A percentile compares a stretch with the other conserved stretches of the same genome.
Evolutionary conservation across 495 filamentous ascomycete genomes (phyloP).

Genomic region (Penicillium waksmanii): DNA sequence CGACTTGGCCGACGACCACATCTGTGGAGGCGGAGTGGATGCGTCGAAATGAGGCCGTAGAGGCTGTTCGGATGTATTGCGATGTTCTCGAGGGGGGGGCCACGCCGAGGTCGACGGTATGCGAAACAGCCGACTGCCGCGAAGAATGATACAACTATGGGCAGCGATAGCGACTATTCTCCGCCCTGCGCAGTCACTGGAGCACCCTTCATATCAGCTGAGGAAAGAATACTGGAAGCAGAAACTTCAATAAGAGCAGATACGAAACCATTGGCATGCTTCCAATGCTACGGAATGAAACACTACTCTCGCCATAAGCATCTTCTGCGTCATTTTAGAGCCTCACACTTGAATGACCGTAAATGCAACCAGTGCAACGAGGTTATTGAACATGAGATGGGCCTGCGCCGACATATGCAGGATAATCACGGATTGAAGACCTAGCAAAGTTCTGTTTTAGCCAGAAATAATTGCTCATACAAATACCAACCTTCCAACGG

Average conservation of each 20-base stretch:
- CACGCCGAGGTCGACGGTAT: conserved; percentile 13
- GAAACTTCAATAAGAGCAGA: conserved; percentile 7
- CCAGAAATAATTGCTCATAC: background rate
- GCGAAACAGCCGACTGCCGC: background rate
- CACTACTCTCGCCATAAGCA: conserved; percentile 28
- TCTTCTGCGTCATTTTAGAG: conserved; percentile 26
- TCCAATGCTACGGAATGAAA: conserved; percentile 24
- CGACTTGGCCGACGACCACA: conserved; percentile 3
- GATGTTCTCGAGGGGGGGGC: conserved; percentile 10
- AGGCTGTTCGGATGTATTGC: conserved; percentile 17
- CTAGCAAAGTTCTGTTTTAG: background rate
- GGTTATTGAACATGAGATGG: conserved; percentile 22
- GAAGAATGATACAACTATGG: background rate
- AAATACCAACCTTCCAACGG: no score
- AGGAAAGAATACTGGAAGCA: conserved; percentile 1
- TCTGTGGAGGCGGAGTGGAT: conserved; percentile 14
- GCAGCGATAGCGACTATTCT: conserved; percentile 11
- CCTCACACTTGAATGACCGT: conserved; percentile 23
- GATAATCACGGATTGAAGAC: conserved; percentile 24
- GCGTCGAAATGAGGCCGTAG: conserved; percentile 13
- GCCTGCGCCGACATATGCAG: conserved; percentile 20
- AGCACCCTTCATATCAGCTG: background rate
- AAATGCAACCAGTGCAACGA: conserved; percentile 28
- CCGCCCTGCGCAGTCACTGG: background rate
- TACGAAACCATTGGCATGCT: conserved; percentile 14